A percentile compares a stretch with the other conserved stretches of the same genome.
Conservation (phyloP, 179 eudicot species). For the Vitellaria paradoxa region DNA sequence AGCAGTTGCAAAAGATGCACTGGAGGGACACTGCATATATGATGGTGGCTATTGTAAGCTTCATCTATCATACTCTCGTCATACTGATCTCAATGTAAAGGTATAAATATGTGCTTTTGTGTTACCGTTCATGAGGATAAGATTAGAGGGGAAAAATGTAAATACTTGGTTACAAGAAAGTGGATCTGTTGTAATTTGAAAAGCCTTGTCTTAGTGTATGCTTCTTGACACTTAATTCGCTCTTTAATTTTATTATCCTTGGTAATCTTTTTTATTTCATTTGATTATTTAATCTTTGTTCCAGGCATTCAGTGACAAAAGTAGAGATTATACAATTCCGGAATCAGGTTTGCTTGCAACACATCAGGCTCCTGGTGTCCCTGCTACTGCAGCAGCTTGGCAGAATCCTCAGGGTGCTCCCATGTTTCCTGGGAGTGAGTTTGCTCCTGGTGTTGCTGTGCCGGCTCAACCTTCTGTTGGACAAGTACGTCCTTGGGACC, state of each 20-base stretch:
- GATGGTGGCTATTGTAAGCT: slow-evolving; percentile 96
- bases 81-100: slow-evolving; percentile 91
- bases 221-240: slow-evolving; percentile 23
- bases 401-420: slow-evolving; percentile 40
- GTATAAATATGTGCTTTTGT: slow-evolving; percentile 47
- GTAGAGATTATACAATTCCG: slow-evolving; percentile 63
- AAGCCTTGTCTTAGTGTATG: slow-evolving; percentile 26
- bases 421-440: slow-evolving; percentile 31
- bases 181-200: slow-evolving; percentile 7
- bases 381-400: slow-evolving; percentile 41
- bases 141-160: slow-evolving; percentile 6
- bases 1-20: slow-evolving; percentile 60
- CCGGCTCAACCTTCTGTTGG: slow-evolving; percentile 26
- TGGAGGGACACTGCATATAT: slow-evolving; percentile 88
- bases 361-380: slow-evolving; percentile 33
- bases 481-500: slow-evolving; percentile 42
- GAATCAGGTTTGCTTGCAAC: slow-evolving; percentile 26
- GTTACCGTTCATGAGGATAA: slow-evolving; percentile 15
- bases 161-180: slow-evolving; percentile 10
- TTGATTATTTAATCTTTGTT: slow-evolving; percentile 7
- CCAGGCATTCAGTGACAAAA: slow-evolving; percentile 65
- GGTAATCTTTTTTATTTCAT: slow-evolving; percentile 2
- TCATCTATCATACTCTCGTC: slow-evolving; percentile 90
- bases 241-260: background rate
- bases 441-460: slow-evolving; percentile 18